Percentiles rank a stretch among this genome's conserved stretches.
These are phyloP conservation scores for Cladosporium halotolerans DNA, from an alignment of 2,329 filamentous ascomycete species.

Conservation along the genomic window DNA sequence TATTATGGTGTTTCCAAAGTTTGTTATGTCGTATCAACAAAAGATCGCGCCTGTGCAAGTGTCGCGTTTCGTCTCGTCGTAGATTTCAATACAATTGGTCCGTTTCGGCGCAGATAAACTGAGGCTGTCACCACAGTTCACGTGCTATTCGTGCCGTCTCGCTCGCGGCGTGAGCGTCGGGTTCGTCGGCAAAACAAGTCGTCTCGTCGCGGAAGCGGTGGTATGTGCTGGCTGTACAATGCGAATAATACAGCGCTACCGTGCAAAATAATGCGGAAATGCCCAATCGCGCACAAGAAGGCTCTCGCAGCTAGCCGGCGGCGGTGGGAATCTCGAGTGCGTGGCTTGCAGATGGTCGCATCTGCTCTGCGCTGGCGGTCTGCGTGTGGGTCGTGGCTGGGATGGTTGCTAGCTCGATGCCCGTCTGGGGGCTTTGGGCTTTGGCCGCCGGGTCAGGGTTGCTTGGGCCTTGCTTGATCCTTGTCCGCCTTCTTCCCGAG, in stretches of 20 bases:
- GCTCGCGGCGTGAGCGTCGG: background rate
- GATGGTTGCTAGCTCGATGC: background rate
- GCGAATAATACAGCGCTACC: background rate
- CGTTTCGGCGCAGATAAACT: background rate
- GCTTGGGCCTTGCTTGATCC: background rate
- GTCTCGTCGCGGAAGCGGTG: constrained; percentile 3
- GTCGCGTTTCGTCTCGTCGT: constrained; percentile 7
- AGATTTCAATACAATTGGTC: constrained; percentile 1
- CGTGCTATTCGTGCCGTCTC: background rate
- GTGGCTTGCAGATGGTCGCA: background rate
- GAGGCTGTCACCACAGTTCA: background rate
- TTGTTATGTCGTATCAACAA: constrained; percentile 5
- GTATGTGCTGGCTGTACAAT: constrained; percentile 1
- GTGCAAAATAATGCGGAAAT: background rate
- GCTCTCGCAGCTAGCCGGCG: background rate
- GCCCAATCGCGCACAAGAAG: background rate
- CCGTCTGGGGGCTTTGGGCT: no score
- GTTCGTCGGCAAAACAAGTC: background rate
- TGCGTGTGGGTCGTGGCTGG: background rate
- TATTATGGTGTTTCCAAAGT: background rate
- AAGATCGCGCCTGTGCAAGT: background rate
- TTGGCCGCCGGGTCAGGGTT: background rate
- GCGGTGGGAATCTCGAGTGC: background rate
- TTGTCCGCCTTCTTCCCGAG: no score
- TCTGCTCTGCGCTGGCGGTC: constrained; percentile 7